These are phyloP conservation scores for Asterophora parasitica DNA, from an alignment of 768 basidiomycete species.

Conservation along the genomic window DNA sequence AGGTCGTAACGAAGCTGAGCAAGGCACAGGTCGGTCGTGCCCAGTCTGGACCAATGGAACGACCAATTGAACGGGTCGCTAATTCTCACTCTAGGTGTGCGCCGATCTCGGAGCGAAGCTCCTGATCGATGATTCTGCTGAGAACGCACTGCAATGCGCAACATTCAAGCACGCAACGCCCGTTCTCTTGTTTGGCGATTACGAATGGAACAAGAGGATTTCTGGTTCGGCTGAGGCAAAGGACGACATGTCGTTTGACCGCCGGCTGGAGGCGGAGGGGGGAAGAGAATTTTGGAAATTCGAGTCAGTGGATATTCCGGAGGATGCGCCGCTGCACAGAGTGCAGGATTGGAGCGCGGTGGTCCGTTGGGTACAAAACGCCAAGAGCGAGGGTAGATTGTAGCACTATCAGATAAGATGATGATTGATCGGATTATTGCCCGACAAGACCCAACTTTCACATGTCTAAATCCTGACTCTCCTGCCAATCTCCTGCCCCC, in stretches of 20 bases:
- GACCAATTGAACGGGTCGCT: not conserved
- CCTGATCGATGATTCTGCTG: constrained; percentile 77
- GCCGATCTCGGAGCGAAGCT: constrained; percentile 55
- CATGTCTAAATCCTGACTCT: not conserved
- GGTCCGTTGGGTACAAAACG: constrained; percentile 39
- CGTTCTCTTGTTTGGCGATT: constrained; percentile 71
- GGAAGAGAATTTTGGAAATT: constrained; percentile 55
- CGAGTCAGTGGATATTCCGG: constrained; percentile 45
- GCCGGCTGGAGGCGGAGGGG: constrained; percentile 40
- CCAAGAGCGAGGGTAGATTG: constrained; percentile 19
- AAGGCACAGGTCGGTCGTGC: constrained; percentile 66
- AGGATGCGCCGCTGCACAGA: constrained; percentile 43
- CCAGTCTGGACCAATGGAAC: not conserved
- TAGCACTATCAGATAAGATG: constrained; percentile 18
- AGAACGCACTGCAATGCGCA: constrained; percentile 65
- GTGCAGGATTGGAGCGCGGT: constrained; percentile 64
- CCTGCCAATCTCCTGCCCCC: not conserved
- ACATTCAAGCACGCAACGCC: constrained; percentile 44
- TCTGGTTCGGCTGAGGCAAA: constrained; percentile 39
- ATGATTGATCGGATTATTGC: not conserved
- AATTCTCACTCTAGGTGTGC: constrained; percentile 45
- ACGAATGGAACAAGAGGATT: constrained; percentile 68
- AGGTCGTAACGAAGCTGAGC: constrained; percentile 51
- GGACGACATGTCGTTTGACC: constrained; percentile 53
- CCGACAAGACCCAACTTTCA: not conserved